Base-by-base conservation (phyloP, 1,284 basidiomycete genomes). In the Coriolopsis trogii region DNA sequence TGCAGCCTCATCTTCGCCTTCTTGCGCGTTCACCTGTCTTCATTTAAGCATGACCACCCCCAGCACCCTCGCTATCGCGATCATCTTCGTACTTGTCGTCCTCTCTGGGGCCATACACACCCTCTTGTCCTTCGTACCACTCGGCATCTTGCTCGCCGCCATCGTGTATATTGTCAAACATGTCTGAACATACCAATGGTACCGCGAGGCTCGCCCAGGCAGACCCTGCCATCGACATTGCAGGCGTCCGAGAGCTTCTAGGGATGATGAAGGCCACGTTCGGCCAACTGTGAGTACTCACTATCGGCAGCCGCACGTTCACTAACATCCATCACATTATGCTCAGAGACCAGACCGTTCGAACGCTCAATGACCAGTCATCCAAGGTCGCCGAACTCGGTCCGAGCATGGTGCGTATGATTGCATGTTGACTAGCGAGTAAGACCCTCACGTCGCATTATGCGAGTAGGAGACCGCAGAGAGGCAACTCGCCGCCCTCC, bases 401-500 rank as follows among this genome's bases (percentile, higher is more conserved):
- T 0, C 69, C 70, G 1, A 62, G 59, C 10, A 61, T 69, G 60
- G 73, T 73, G 30, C 55, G 57, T 39, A 2, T 24, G 10, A 12
- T 23, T 13, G 24, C 16, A 21, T 21, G 18, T 16, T 18, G 21
- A 46, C 15, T 23, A 20, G 5, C 21, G 23, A 23, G 15, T 41
- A 12, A 30, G 37, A 9, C 39, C n/a, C 36, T 26, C 29, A 13
- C 10, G 6, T 24, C 15, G 28, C n/a, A 20, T 4, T 2, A 20
- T 15, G 29, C 30, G 24, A 37, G 10, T 40, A 71, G 70, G 51
- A 71, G 52, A 67, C 71, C 23, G 66, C 70, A 71, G 39, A 70
- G 73, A 30, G 57, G 67, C 36, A 66, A 61, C 26, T 59, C 73
- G 20, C 60, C 62, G 23, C 45, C 2, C 36, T 58, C 29, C 38